Percentiles rank a stretch among this genome's conserved stretches.
Conservation (phyloP, 179 eudicot species). For the Camellia oleifera region DNA sequence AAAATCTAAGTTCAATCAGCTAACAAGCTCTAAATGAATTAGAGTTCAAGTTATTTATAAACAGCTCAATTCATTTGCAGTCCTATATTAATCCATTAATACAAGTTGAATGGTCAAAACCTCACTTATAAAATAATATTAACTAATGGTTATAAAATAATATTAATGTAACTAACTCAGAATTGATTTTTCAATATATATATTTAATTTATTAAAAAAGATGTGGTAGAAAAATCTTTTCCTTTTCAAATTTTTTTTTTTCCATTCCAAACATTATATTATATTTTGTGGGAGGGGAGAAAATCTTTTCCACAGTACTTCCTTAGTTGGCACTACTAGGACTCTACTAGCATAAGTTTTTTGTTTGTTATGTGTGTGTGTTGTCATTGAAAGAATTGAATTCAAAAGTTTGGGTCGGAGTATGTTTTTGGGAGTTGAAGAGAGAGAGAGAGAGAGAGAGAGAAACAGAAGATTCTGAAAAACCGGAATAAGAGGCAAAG, state of each 20-base stretch:
- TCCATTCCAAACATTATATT: background rate
- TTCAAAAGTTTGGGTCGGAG: background rate
- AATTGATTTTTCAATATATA: no score
- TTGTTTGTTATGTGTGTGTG: no score
- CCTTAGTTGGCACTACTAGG: background rate
- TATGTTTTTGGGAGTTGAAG: constrained; percentile 3
- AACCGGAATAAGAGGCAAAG: constrained; percentile 29
- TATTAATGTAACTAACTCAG: no score
- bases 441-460: constrained; percentile 19
- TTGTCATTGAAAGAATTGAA: constrained; percentile 5
- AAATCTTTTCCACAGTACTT: background rate
- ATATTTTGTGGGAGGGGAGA: background rate
- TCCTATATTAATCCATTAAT: no score
- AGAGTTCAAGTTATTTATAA: no score
- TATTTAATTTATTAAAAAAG: background rate
- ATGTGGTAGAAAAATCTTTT: background rate
- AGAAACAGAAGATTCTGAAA: constrained; percentile 19
- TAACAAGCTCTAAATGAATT: no score
- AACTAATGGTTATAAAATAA: no score
- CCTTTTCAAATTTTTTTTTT: background rate
- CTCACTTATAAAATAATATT: no score
- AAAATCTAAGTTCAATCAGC: no score
- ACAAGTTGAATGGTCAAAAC: no score
- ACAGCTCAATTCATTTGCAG: no score
- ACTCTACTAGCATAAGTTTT: no score